Base-by-base conservation (phyloP, 2,329 filamentous ascomycete genomes). In the Hymenoscyphus fraxineus region DNA sequence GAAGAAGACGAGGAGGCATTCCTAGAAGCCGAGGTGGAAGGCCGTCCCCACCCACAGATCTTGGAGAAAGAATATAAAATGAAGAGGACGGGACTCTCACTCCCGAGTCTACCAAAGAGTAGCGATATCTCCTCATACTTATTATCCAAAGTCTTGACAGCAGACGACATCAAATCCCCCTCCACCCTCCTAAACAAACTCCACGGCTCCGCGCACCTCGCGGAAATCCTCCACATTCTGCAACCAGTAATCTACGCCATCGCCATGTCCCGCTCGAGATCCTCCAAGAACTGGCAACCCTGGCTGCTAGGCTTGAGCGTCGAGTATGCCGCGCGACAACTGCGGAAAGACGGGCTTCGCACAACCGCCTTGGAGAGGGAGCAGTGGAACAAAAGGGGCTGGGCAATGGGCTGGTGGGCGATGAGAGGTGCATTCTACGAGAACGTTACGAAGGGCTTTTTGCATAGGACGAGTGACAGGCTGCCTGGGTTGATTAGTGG, bases 401-500 rank as follows among this genome's bases (percentile, higher is more conserved):
- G 93, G 92, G 88, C 87, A 1, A 89, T 97, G 82, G 90, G 88
- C 22, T 98, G 95, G 94, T 99, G 95, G 95, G 80, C 85, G 32
- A 95, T 99, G 92, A 87, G 94, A 66, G 94, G 95, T n/a, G 93
- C 93, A 1, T 96, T 96, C 72, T 99, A 99, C 78, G 92, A 98
- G 78, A 92, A 93, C 72, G 83, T 97, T 66, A 96, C 92, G 58
- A 91, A 91, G 77, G 85, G 86, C 4, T 77, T 94, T 15, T 88
- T 94, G 7, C 81, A 81, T 38, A 89, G 88, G 41, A 71, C 71
- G 22, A 69, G 65, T 58, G 66, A 72, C 57, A 70, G 66, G 58
- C 58, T 74, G n/a, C 73, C 72, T 83, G 97, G 69, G 69, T 85
- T 99, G 75, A 82, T 97, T 31, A 90, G 88, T 9, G 92, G 91